Base-by-base conservation (phyloP, 2,329 filamentous ascomycete species). In the Xylariaceae sp. region DNA sequence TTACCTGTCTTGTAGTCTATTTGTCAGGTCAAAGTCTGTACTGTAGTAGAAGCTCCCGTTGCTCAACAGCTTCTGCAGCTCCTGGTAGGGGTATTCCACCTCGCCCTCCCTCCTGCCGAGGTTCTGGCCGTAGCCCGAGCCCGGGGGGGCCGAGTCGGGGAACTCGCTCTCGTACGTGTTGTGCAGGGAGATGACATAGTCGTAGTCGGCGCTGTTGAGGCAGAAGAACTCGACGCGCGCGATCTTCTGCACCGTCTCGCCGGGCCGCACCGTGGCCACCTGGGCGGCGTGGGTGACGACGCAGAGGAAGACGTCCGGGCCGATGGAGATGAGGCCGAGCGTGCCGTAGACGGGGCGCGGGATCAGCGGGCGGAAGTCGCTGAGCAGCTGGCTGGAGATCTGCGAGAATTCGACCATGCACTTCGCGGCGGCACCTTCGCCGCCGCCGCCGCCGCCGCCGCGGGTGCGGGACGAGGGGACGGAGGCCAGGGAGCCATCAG, bases 41-140 rank as follows among this genome's bases (percentile, higher is more conserved):
- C 88, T 95, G 64, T 95, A 98, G 58, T 96, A 98, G 56, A 98
- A 98, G 19, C 83, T 94, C 17, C 90, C 89, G 57, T 93, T 89
- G 53, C 86, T 83, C 36, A 98, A 67, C 23, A 98, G 73, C 67
- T 94, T 96, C 59, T 90, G 89, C 39, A 98, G 61, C 29, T 92
- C 85, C 49, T 87, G 67, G 58, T 90, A 96, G 5, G 92, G 92
- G 58, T 95, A 88, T 52, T 95, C 88, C 19, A 85, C 59, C 17
- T 79, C 61, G 26, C 76, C 66, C 27, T 95, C 87, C 48, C 76
- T 73, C 37, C 80, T 72, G 37, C 80, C 77, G 11, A 77, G 58
- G 26, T 57, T 63, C 42, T 70, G 67, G 18, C 64, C 63, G 42
- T 75, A 73, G 5, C 61, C 52, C 5, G 68, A 65, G 2, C 12